These are phyloP conservation scores for Leccinum obscurum DNA, from an alignment of 768 basidiomycete species.

Conservation along the genomic window DNA sequence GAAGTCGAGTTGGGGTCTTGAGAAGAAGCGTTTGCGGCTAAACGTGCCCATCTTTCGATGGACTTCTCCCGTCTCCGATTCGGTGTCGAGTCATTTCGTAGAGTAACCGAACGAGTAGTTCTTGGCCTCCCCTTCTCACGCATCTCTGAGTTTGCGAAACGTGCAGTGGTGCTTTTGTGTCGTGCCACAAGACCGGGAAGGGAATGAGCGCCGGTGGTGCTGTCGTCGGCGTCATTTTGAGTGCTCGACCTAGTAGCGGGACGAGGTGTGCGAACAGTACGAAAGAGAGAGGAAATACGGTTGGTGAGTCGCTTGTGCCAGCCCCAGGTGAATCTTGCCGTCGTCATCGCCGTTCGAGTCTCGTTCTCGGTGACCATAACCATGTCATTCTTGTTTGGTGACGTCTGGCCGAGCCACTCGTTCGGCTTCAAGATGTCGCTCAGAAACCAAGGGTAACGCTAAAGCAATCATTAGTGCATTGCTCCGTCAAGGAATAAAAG, in stretches of 20 bases:
- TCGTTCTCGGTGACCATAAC: slow-evolving; percentile 75
- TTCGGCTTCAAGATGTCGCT: slow-evolving; percentile 64
- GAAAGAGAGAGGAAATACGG: slow-evolving; percentile 52
- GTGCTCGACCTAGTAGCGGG: slow-evolving; percentile 13
- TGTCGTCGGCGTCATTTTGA: slow-evolving; percentile 21
- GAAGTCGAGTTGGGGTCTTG: slow-evolving; percentile 19
- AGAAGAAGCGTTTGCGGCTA: slow-evolving; percentile 23
- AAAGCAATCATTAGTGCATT: slow-evolving; percentile 9
- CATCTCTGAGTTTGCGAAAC: slow-evolving; percentile 14
- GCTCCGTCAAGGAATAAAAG: not conserved
- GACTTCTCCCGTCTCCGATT: slow-evolving; percentile 32
- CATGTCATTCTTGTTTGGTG: slow-evolving; percentile 46
- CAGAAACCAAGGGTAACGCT: slow-evolving; percentile 68
- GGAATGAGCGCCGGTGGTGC: slow-evolving; percentile 33
- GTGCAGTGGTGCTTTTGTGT: slow-evolving; percentile 26
- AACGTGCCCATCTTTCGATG: slow-evolving; percentile 36
- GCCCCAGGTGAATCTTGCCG: slow-evolving; percentile 62
- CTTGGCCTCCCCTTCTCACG: slow-evolving; percentile 32
- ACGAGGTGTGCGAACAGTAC: slow-evolving; percentile 38
- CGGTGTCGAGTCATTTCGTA: slow-evolving; percentile 24
- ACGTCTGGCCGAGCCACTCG: slow-evolving; percentile 69
- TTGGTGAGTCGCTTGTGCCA: slow-evolving; percentile 45
- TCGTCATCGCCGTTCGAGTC: slow-evolving; percentile 69
- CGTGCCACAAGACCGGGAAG: slow-evolving; percentile 29
- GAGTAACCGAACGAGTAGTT: slow-evolving; percentile 16